Conservation (phyloP, 768 basidiomycete genomes). For the Podaxis sp. region DNA sequence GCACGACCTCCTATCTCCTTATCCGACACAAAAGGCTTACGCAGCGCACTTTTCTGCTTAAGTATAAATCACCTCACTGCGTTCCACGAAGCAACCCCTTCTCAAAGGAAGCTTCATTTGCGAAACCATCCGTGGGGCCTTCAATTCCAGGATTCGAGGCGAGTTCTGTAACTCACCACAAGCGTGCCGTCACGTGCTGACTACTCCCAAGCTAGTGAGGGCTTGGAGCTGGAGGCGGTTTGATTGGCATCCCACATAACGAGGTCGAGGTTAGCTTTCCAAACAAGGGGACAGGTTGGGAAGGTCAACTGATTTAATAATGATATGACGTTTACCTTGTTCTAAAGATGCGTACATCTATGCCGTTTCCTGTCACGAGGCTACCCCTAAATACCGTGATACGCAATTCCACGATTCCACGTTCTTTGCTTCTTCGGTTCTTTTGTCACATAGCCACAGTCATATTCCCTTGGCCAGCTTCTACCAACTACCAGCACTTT, state of each 20-base stretch:
- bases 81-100: background rate
- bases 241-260: background rate
- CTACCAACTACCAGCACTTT: background rate
- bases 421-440: conserved; percentile 1
- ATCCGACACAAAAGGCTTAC: background rate
- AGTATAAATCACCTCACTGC: background rate
- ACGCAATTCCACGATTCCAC: background rate
- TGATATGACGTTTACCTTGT: background rate
- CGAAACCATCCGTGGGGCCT: background rate
- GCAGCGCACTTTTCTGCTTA: too few species aligned
- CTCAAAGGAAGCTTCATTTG: background rate
- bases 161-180: background rate
- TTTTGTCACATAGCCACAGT: background rate
- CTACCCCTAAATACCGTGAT: background rate
- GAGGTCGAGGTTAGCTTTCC: background rate
- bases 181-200: background rate
- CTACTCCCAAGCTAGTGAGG: background rate
- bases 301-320: background rate
- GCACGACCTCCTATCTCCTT: background rate
- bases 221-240: background rate
- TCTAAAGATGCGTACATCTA: background rate
- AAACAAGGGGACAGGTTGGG: background rate
- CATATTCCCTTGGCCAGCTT: background rate
- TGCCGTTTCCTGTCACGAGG: conserved; percentile 4
- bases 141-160: background rate